A percentile compares a stretch with the other conserved stretches of the same genome.
Evolutionary conservation across 2,329 filamentous ascomycete genomes (phyloP).

Genomic region (Claviceps humidiphila): DNA sequence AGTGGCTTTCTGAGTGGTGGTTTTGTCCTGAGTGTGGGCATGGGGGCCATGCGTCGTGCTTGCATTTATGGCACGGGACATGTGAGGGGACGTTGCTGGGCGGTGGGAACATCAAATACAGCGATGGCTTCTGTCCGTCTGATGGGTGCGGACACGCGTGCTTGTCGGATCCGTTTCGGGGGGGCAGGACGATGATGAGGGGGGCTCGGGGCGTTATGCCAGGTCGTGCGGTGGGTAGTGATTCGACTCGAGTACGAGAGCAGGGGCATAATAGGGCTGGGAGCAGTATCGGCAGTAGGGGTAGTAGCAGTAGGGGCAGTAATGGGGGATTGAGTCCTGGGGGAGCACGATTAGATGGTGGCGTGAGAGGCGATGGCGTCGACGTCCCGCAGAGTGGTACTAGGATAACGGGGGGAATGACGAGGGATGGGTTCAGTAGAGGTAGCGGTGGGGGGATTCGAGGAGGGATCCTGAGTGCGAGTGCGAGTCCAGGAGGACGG

Average conservation of each 20-base stretch:
- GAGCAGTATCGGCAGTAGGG: constrained; percentile 7
- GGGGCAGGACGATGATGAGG: constrained; percentile 34
- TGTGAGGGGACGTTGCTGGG: constrained; percentile 12
- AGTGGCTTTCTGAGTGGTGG: constrained; percentile 40
- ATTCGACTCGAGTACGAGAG: constrained; percentile 17
- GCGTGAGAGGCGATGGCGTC: constrained; percentile 31
- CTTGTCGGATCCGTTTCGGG: constrained; percentile 41
- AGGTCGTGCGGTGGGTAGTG: constrained; percentile 31
- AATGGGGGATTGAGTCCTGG: constrained; percentile 6
- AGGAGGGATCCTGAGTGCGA: constrained; percentile 33
- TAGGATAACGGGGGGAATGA: constrained; percentile 41
- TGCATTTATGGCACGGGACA: constrained; percentile 44
- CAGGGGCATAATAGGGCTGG: constrained; percentile 13
- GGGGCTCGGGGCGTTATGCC: constrained; percentile 13
- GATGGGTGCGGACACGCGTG: constrained; percentile 53
- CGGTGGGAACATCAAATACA: constrained; percentile 19
- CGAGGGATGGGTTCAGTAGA: constrained; percentile 36
- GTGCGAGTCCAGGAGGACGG: constrained; percentile 34
- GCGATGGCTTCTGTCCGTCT: constrained; percentile 48
- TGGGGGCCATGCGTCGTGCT: constrained; percentile 47
- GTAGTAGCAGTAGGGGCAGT: constrained; percentile 6
- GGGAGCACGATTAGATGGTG: constrained; percentile 5
- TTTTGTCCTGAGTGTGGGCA: constrained; percentile 50
- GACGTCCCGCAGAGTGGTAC: constrained; percentile 40
- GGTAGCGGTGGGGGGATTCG: constrained; percentile 21